Evolutionary conservation across 805 yeast genomes (phyloP), one percentile per base, ranked within the genome.

Genomic region (Myxozyma udenii): DNA sequence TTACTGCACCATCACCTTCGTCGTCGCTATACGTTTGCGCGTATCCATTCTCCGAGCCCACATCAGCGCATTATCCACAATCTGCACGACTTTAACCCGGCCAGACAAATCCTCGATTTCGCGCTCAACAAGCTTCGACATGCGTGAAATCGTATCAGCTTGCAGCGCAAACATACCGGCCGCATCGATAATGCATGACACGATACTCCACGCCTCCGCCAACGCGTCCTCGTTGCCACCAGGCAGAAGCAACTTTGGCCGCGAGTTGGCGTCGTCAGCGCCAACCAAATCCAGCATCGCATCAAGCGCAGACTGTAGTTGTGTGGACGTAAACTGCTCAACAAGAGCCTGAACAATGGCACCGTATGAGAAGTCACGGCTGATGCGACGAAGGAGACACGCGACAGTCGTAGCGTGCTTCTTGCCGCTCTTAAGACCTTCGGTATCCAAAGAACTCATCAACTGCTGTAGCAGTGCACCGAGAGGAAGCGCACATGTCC

Each of bases 131-230:
- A 41, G 21, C 19, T 16, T 22, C 21, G 58, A 41, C 30, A 51
- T 38, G 23, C 35, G 33, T 1, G 28, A 11, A 18, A 54, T 33
- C 5, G 40, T 14, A 14, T 39, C 41, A 6, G 25, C 28, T 33
- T 45, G 52, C n/a, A 54, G 21, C n/a, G 51, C 38, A n/a, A 54
- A 24, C 35, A 55, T 24, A 18, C 60, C 48, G 38, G 57, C 9
- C 19, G 59, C 49, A 40, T 49, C 52, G 36, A 56, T 26, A n/a
- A 37, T 36, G 45, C 55, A 44, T 41, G 62, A 21, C 19, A 54
- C 3, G 18, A 48, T 30, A 44, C 48, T 26, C 59, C 58, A 47
- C 44, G 46, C 33, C 14, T 48, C 42, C 23, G 41, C 22, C 5
- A 22, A 41, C 11, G 22, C 14, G 22, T 18, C 39, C n/a, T n/a